Percentiles rank a stretch among this genome's conserved stretches.
Evolutionary conservation across 2,329 filamentous ascomycete genomes (phyloP).

Genomic region (Trichophyton benhamiae): DNA sequence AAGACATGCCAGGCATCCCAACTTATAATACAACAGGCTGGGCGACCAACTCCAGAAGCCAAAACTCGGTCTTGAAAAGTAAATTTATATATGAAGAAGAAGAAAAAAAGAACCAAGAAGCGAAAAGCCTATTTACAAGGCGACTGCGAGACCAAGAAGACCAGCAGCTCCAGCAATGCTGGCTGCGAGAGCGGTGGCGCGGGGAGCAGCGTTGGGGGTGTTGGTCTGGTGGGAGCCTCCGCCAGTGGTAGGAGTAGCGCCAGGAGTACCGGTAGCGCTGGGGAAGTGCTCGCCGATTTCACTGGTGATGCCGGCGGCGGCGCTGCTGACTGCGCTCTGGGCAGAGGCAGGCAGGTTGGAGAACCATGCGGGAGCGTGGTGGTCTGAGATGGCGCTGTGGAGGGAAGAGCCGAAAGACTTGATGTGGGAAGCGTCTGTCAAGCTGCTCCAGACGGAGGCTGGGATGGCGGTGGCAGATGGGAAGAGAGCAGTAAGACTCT

Average conservation of each 20-base stretch:
- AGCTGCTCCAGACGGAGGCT: slow-evolving; percentile 5
- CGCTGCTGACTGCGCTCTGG: slow-evolving; percentile 9
- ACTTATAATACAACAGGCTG: not conserved
- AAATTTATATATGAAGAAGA: not conserved
- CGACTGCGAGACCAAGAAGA: slow-evolving; percentile 14
- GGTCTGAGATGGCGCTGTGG: slow-evolving; percentile 11
- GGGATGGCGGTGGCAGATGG: slow-evolving; percentile 10
- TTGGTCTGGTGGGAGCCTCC: not conserved
- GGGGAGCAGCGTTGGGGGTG: slow-evolving; percentile 5
- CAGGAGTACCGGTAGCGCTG: not conserved
- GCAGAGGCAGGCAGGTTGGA: slow-evolving; percentile 10
- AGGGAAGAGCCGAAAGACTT: slow-evolving; percentile 7
- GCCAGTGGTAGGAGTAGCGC: not conserved
- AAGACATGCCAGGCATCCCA: not conserved
- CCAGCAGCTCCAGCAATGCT: slow-evolving; percentile 14
- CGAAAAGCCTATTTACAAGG: slow-evolving; percentile 9
- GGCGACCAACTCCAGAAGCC: not conserved
- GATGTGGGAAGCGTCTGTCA: slow-evolving; percentile 4
- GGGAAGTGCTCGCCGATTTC: not conserved
- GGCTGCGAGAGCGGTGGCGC: slow-evolving; percentile 11
- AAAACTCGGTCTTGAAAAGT: not conserved
- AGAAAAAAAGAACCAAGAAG: not conserved
- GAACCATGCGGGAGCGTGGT: slow-evolving; percentile 13
- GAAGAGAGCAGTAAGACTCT: slow-evolving; percentile 5
- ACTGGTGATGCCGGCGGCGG: slow-evolving; percentile 29